phyloP scores from a whole-genome alignment of 2,329 filamentous ascomycete species.

The Ophiostoma populinum region DNA sequence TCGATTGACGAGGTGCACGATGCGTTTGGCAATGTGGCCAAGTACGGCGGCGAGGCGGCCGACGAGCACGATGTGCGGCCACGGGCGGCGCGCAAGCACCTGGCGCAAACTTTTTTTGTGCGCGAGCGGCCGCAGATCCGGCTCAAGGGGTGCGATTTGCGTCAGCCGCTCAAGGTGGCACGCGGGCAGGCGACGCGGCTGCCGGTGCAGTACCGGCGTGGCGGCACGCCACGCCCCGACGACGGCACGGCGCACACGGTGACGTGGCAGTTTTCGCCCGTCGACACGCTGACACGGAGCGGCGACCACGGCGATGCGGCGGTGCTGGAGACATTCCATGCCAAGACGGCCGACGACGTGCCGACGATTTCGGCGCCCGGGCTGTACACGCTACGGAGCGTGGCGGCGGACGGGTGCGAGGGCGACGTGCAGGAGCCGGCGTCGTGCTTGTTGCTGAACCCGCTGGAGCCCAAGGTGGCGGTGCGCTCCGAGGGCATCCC shows the following conservation, averaged over 20 bases:
- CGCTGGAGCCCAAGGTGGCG: constrained; percentile 64
- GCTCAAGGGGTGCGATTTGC: constrained; percentile 59
- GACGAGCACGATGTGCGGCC: constrained; percentile 52
- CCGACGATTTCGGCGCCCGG: constrained; percentile 61
- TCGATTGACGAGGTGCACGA: constrained; percentile 84
- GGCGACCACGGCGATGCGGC: constrained; percentile 50
- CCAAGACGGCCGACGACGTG: constrained; percentile 44
- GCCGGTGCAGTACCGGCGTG: constrained; percentile 52
- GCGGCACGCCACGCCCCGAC: constrained; percentile 38
- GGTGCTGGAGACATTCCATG: constrained; percentile 37
- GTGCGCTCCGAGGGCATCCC: constrained; percentile 67
- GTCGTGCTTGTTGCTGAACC: constrained; percentile 83
- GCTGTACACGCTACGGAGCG: constrained; percentile 67
- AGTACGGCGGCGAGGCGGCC: constrained; percentile 44
- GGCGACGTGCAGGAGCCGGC: constrained; percentile 87
- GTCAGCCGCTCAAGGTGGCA: constrained; percentile 67
- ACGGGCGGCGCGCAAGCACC: constrained; percentile 34
- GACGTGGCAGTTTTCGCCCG: constrained; percentile 66
- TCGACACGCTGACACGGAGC: constrained; percentile 48
- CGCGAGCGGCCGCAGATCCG: constrained; percentile 67
- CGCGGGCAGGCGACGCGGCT: constrained; percentile 52
- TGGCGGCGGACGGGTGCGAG: constrained; percentile 64
- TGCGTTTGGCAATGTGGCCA: constrained; percentile 71
- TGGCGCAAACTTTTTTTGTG: constrained; percentile 66
- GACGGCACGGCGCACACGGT: constrained; percentile 45